Base-by-base conservation (phyloP, 2,329 filamentous ascomycete genomes). In the Pseudocercospora fuligena region DNA sequence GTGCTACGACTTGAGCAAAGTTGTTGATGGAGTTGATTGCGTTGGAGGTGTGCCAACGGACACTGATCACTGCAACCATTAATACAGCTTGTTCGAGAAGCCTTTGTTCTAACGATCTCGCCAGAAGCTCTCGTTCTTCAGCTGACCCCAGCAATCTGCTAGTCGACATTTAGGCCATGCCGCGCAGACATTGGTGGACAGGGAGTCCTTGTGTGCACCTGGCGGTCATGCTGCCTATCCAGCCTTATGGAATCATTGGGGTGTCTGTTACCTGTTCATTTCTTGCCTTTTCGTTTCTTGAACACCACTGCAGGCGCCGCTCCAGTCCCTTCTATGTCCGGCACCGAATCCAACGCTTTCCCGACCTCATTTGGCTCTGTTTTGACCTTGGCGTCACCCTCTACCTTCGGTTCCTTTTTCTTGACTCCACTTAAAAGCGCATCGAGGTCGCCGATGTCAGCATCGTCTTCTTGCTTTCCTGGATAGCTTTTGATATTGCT, bases 231-330 rank as follows among this genome's bases (percentile, higher is more conserved):
- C 9, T 51, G 21, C 47, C 19, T 8, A 51, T 4, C 21, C 1
- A 14, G 25, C 47, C 21, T 23, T 25, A 25, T 12, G 3, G 5
- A 29, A 9, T 56, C 12, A 19, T 56, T 56, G 27, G 2, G 3
- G 11, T 11, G 23, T n/a, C 51, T 33, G 3, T 31, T 33, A 9
- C 51, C 51, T n/a, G 51, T 21, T 78, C 76, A 78, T 63, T 72
- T 76, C 71, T 78, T 78, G 21, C 72, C 70, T 75, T 93, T 94
- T 62, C 92, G 83, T 81, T 93, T 94, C 80, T 94, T 94, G 80
- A 94, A 95, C 2, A 93, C 82, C 1, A 93, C 85, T 0, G 86
- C 83, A 6, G 80, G 78, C 2, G 72, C 72, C 5, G 72, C 66
- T 56, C 69, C 65, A 27, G 72, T 73, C 68, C 49, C 19, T 40